Evolutionary conservation across 768 basidiomycete genomes (phyloP).

Genomic region (Erythrobasidium yunnanense): DNA sequence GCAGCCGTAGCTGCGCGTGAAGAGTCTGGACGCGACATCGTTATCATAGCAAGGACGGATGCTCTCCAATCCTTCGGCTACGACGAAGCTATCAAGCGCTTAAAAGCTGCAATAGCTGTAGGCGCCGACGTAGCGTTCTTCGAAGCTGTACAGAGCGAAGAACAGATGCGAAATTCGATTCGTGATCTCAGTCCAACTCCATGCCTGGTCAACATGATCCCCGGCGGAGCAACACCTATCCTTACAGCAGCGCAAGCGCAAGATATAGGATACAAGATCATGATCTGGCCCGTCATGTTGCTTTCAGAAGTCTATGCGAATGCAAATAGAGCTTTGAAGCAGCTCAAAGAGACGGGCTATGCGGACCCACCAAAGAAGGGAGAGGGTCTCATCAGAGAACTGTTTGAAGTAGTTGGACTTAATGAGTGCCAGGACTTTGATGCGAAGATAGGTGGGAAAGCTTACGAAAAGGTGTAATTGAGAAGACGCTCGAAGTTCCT

Average conservation of each 20-base stretch:
- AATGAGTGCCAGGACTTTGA: background rate
- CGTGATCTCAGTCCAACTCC: background rate
- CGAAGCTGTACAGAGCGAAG: background rate
- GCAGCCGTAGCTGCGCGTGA: background rate
- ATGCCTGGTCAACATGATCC: background rate
- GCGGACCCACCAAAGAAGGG: no score
- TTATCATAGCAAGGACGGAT: constrained; percentile 10
- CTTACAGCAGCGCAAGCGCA: background rate
- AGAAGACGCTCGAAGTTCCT: no score
- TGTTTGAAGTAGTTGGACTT: background rate
- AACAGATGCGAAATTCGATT: background rate
- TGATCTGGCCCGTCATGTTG: background rate
- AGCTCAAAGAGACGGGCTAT: background rate
- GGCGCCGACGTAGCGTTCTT: constrained; percentile 9
- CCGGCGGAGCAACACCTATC: background rate
- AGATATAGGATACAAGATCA: background rate
- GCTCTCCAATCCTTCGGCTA: background rate
- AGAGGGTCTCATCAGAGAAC: background rate
- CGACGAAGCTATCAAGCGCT: background rate
- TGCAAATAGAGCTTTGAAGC: background rate
- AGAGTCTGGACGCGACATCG: background rate
- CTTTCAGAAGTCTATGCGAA: background rate
- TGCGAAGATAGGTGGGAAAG: background rate
- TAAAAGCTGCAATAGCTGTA: background rate
- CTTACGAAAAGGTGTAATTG: no score